These are phyloP conservation scores for Elaeis oleifera DNA, from an alignment of 202 grass and related monocot species.

Conservation along the genomic window DNA sequence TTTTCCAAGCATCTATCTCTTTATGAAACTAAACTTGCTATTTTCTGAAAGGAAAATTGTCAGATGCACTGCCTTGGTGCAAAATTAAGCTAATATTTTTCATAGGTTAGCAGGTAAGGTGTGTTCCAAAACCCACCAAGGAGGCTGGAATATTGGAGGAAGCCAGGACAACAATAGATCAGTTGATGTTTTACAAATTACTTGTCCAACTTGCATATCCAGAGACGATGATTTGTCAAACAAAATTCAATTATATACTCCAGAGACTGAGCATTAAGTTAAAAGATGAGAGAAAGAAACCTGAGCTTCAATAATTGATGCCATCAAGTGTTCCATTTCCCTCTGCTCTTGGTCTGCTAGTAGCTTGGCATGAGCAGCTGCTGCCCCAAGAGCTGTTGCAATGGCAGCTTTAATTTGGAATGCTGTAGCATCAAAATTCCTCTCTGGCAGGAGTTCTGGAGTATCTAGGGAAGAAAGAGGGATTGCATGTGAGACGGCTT, in stretches of 20 bases:
- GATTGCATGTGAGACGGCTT: neutral
- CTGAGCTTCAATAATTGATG: conserved; percentile 90
- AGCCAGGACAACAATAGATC: neutral
- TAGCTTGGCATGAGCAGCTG: conserved; percentile 83
- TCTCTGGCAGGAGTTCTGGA: conserved; percentile 29
- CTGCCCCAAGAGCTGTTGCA: conserved; percentile 67
- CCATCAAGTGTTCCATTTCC: conserved; percentile 89
- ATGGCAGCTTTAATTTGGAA: conserved; percentile 73
- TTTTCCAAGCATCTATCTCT: too few relatives aligned
- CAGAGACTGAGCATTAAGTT: neutral
- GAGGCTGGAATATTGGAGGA: too few relatives aligned
- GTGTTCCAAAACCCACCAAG: too few relatives aligned
- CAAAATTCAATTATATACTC: neutral
- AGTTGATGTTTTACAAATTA: too few relatives aligned
- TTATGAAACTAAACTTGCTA: too few relatives aligned
- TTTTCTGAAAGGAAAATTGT: too few relatives aligned
- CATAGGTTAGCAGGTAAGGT: too few relatives aligned
- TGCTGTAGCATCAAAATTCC: conserved; percentile 39
- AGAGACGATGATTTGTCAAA: neutral
- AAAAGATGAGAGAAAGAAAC: conserved; percentile 22
- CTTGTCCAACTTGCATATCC: too few relatives aligned
- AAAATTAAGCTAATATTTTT: too few relatives aligned
- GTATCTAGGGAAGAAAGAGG: conserved; percentile 10
- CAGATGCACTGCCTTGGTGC: too few relatives aligned
- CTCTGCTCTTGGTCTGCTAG: conserved; percentile 81